A percentile compares a stretch with the other conserved stretches of the same genome.
These are phyloP conservation scores for Wickerhamiella musiphila DNA, from an alignment of 805 yeast species.

Conservation along the genomic window DNA sequence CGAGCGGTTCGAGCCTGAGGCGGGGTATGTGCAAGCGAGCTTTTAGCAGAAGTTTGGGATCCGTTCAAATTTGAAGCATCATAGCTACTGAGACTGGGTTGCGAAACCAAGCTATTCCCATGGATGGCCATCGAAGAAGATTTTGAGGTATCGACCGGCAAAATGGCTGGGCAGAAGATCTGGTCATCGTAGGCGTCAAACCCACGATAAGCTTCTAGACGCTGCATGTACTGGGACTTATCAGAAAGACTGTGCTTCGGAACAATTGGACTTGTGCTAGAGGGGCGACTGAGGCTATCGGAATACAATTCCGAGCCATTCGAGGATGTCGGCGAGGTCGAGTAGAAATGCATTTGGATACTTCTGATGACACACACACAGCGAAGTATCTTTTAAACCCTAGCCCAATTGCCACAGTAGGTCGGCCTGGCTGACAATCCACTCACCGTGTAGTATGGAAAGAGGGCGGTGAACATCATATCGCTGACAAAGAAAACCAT, in stretches of 20 bases:
- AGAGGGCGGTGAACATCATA: too few species aligned
- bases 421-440: too few species aligned
- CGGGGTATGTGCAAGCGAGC: background rate
- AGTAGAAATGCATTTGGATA: too few species aligned
- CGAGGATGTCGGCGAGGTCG: constrained; percentile 10
- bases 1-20: constrained; percentile 9
- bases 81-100: background rate
- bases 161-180: constrained; percentile 44
- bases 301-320: constrained; percentile 6
- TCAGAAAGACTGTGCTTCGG: constrained; percentile 13
- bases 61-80: too few species aligned
- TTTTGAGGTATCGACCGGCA: constrained; percentile 3
- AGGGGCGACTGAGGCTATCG: constrained; percentile 12
- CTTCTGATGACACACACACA: too few species aligned
- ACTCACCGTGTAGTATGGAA: too few species aligned
- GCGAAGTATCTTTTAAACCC: too few species aligned
- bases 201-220: constrained; percentile 38
- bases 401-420: too few species aligned
- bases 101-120: background rate
- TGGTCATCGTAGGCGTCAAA: constrained; percentile 56
- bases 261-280: constrained; percentile 20
- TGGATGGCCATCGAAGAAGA: constrained; percentile 3
- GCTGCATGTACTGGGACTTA: constrained; percentile 14
- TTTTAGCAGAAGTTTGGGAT: too few species aligned
- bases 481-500: too few species aligned